Conservation (phyloP, 352 stramenopile species). For the Phytophthora litchii region DNA sequence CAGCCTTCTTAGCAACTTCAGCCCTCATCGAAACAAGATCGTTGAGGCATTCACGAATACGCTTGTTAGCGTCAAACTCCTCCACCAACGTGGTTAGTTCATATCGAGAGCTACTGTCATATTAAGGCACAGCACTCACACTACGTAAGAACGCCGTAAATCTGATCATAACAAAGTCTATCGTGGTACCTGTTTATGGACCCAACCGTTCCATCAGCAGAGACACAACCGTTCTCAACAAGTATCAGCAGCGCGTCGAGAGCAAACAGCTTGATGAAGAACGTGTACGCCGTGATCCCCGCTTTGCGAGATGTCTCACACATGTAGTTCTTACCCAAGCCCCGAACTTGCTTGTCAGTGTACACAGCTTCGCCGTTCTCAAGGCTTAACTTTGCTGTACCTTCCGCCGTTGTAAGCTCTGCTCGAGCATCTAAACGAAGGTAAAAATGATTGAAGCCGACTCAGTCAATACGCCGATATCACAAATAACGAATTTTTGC, state of each 20-base stretch:
- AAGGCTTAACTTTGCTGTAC: conserved; percentile 47
- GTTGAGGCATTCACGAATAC: conserved; percentile 56
- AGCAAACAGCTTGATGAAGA: conserved; percentile 84
- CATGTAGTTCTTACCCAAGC: conserved; percentile 90
- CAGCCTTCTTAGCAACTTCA: conserved; percentile 64
- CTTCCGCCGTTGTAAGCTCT: conserved; percentile 40
- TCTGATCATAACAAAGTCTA: neutral
- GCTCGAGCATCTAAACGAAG: conserved; percentile 42
- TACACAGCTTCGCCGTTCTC: conserved; percentile 63
- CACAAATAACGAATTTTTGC: neutral
- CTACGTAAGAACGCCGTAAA: neutral
- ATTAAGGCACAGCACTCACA: conserved; percentile 1
- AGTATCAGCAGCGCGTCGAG: conserved; percentile 57
- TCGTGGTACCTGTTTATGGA: conserved; percentile 37
- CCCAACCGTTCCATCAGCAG: conserved; percentile 37
- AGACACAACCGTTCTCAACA: conserved; percentile 39
- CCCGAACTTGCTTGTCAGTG: conserved; percentile 71
- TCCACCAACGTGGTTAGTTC: conserved; percentile 46
- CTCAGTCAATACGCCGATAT: conserved; percentile 5
- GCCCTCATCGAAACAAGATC: conserved; percentile 62
- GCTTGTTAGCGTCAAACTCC: conserved; percentile 46
- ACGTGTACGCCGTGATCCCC: conserved; percentile 77
- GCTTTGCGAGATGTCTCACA: conserved; percentile 57
- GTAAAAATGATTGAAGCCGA: neutral
- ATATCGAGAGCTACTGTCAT: conserved; percentile 36